Evolutionary conservation across 352 stramenopile genomes (phyloP), one percentile per base, ranked within the genome.

Genomic region (Paralagenidium karlingii): DNA sequence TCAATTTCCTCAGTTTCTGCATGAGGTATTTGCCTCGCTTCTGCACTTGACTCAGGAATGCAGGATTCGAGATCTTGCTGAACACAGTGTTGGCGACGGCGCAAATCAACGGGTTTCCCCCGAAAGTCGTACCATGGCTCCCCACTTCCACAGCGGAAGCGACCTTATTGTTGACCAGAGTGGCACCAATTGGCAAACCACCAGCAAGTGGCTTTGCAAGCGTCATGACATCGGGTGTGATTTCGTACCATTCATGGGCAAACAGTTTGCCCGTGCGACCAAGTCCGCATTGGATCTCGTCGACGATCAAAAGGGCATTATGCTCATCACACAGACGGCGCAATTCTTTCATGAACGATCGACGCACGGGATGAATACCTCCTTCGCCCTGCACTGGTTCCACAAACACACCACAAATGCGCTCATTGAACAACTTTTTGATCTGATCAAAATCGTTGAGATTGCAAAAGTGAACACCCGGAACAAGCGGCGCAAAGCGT

Each of bases 191-290:
- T 3, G 94, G 94, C 27, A 99, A 71, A 24, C 94, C 94, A 30
- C 87, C 90, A 13, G 93, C 94, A 16, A 99, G 73, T 3, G 93
- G 92, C 65, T 99, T 99, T n/a, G 94, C 94, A 24, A 91, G 88
- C 44, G 90, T 98, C 66, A 99, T 96, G 19, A 98, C 82, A 65
- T 99, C 94, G 0, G 94, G 93, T 24, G 84, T 76, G 22, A 98
- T 64, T 45, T 75, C 80, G 18, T 97, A 78, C 47, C 97, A 70
- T 64, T 98, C 65, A 57, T 98, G 92, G 37, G 84, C 91, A 70
- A 96, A 98, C 7, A 98, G 50, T 47, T 74, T 94, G 41, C 94
- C 94, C 24, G 84, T 97, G 26, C 94, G 88, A 40, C 82, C 82
- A 55, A 95, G 85, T 9, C 84, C 84, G 11, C 78, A 78, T 61